Base-by-base conservation (phyloP, 805 yeast genomes). In the Candida piceae region DNA sequence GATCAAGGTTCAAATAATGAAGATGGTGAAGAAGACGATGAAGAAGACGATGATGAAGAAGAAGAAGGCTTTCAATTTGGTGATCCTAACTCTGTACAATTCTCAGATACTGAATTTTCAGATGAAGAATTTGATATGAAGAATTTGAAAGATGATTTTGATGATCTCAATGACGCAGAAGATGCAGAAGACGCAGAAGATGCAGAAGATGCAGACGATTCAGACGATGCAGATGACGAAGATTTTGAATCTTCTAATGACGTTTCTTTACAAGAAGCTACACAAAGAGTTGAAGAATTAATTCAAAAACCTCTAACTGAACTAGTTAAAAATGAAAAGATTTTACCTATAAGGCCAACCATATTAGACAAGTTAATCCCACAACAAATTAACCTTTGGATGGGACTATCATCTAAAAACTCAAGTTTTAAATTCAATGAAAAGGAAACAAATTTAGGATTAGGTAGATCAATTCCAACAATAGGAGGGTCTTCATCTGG, bases 331-430 rank as follows among this genome's bases (percentile, higher is more conserved):
- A 16, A 35, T 41, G 7, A 41, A 38, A 20, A 35, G 1, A 21
- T 34, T n/a, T 53, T 70, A 26, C 76, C 76, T 4, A 44, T 72
- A 13, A 51, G 54, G 11, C 80, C 77, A 0, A 44, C 41, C 1
- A 53, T 70, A n/a, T 55, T 78, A 38, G 48, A 57, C 7, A 53
- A 49, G 2, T 54, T 80, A 10, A 56, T 72, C 1, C 77, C 88
- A 1, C 89, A 83, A 53, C 89, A 83, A 52, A 76, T 83, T 23
- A 83, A 83, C 50, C 57, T 83, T 6, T 83, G 90, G 90, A 67
- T 80, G 61, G 89, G 89, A 1, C 57, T 66, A 2, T 53, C 67
- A 1, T 30, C 50, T 15, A 32, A 35, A 4, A 24, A 19, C 16
- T 11, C 45, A 4, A 24, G 17, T 8, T 21, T 40, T 13, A 18